A percentile compares a stretch with the other conserved stretches of the same genome.
Conservation (phyloP, 192 early-diverging fungal species). For the Backusella mclennaniae region DNA sequence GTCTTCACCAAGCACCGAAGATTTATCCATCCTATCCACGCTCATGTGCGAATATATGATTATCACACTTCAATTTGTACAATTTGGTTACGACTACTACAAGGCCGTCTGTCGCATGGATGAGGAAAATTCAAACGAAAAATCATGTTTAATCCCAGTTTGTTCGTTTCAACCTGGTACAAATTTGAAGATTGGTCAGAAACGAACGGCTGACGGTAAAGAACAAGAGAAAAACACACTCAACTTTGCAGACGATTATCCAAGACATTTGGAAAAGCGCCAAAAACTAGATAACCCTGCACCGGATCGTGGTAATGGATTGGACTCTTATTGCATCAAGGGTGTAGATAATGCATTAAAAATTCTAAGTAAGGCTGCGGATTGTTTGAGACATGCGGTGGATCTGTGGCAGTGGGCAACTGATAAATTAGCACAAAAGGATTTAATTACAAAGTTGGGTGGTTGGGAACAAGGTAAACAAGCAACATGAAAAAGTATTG, state of each 20-base stretch:
- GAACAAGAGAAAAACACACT: neutral
- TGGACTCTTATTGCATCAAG: conserved; percentile 20
- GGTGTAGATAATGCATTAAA: conserved; percentile 29
- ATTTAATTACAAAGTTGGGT: neutral
- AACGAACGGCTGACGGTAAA: neutral
- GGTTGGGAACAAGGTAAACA: conserved; percentile 28
- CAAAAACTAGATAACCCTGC: neutral
- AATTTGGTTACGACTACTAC: conserved; percentile 28
- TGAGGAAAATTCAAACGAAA: conserved; percentile 19
- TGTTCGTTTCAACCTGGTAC: conserved; percentile 23
- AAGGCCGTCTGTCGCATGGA: conserved; percentile 26
- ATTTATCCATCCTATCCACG: conserved; percentile 3
- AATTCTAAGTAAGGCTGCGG: conserved; percentile 26
- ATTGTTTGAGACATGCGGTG: conserved; percentile 24
- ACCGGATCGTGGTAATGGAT: conserved; percentile 11
- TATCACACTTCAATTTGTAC: conserved; percentile 22
- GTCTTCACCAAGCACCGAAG: neutral
- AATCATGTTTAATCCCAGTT: conserved; percentile 34
- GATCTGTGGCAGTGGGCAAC: conserved; percentile 30
- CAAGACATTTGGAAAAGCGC: neutral
- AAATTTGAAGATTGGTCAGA: neutral
- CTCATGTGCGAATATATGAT: conserved; percentile 30
- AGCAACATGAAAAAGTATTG: neutral
- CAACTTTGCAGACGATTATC: conserved; percentile 4
- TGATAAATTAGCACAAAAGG: neutral